Percentiles rank a stretch among this genome's conserved stretches.
Conservation (phyloP, 257 asterid genomes). For the Solanum bukasovii region DNA sequence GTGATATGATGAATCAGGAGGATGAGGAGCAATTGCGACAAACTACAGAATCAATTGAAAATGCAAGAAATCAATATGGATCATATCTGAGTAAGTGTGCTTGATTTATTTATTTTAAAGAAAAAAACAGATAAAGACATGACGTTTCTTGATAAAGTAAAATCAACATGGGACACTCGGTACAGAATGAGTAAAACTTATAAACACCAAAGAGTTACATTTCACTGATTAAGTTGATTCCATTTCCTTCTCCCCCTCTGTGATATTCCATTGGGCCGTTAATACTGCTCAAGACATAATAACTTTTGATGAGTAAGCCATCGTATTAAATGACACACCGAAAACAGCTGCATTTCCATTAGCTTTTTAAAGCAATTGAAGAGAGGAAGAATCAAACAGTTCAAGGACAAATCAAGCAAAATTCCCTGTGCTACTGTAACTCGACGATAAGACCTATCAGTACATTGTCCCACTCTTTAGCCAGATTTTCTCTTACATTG, state of each 20-base stretch:
- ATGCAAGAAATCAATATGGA: not conserved
- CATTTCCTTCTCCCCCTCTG: not conserved
- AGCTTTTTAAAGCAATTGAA: not conserved
- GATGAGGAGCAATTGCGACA: conserved; percentile 87
- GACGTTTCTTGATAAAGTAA: not conserved
- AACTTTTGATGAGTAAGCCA: not conserved
- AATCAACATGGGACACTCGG: not conserved
- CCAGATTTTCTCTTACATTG: not conserved
- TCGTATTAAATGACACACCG: not conserved
- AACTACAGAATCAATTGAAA: conserved; percentile 38
- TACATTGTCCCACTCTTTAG: not conserved
- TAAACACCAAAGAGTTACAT: not conserved
- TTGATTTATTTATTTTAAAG: not conserved
- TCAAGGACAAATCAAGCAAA: not conserved
- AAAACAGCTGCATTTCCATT: not conserved
- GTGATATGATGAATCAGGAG: conserved; percentile 82
- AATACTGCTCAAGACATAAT: not conserved
- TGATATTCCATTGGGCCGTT: not conserved
- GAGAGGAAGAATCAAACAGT: not conserved
- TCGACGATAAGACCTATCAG: not conserved
- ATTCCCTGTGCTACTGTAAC: not conserved
- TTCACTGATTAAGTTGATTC: not conserved
- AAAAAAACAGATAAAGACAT: not conserved
- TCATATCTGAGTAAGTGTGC: not conserved
- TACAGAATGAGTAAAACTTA: not conserved